phyloP scores from a whole-genome alignment of 148 eudicot species.

The Diospyros lotus region DNA sequence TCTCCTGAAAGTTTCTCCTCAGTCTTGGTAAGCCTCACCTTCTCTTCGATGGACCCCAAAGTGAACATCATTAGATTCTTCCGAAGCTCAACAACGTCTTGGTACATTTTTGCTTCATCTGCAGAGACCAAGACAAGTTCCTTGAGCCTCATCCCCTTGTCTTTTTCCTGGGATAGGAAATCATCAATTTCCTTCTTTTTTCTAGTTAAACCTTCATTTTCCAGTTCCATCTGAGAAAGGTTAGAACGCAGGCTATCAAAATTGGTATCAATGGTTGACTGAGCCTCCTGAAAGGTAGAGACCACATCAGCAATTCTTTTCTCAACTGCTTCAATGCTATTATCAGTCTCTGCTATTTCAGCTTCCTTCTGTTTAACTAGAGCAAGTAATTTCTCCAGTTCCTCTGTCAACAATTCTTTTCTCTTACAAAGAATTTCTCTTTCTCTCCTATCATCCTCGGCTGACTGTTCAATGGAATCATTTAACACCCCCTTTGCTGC shows the following conservation, averaged over 20 bases:
- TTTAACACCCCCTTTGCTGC: slow-evolving; percentile 39
- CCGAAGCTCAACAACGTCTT: slow-evolving; percentile 45
- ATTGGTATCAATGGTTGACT: slow-evolving; percentile 33
- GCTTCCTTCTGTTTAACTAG: slow-evolving; percentile 67
- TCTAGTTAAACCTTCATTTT: slow-evolving; percentile 41
- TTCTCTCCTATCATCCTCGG: slow-evolving; percentile 55
- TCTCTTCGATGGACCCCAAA: slow-evolving; percentile 48
- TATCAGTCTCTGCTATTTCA: slow-evolving; percentile 57
- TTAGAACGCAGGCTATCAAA: slow-evolving; percentile 33
- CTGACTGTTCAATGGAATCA: slow-evolving; percentile 44
- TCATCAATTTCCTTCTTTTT: slow-evolving; percentile 58
- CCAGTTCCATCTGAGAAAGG: slow-evolving; percentile 42
- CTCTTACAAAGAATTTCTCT: slow-evolving; percentile 44
- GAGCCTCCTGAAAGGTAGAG: slow-evolving; percentile 50
- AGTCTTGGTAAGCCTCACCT: slow-evolving; percentile 43
- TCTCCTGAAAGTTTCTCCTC: slow-evolving; percentile 58
- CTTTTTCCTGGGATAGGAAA: slow-evolving; percentile 37
- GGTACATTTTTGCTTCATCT: slow-evolving; percentile 44
- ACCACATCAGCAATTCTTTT: slow-evolving; percentile 53
- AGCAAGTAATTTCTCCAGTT: slow-evolving; percentile 53
- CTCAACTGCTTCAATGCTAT: slow-evolving; percentile 51
- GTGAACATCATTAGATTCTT: slow-evolving; percentile 44
- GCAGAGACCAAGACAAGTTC: slow-evolving; percentile 46
- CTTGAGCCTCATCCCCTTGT: slow-evolving; percentile 37
- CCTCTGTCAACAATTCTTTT: slow-evolving; percentile 42